phyloP scores from a whole-genome alignment of 495 filamentous ascomycete species.

The Penicillium fimorum region DNA sequence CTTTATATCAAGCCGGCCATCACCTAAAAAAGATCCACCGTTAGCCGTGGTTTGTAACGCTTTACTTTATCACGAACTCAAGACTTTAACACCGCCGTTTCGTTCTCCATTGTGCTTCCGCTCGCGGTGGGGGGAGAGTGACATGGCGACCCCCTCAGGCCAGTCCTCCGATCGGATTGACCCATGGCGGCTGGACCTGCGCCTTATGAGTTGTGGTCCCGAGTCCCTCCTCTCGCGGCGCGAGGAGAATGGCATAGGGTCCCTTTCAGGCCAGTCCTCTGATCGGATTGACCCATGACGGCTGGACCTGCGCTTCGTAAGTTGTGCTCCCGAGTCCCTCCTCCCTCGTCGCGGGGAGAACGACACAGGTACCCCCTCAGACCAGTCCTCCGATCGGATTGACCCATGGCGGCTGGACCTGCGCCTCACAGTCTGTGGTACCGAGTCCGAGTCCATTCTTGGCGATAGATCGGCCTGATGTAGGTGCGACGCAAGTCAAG shows the following conservation, averaged over 20 bases:
- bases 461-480: conserved; percentile 19
- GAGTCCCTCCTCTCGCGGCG: neutral
- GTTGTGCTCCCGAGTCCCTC: neutral
- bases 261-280: conserved; percentile 19
- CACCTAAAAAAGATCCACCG: conserved; percentile 9
- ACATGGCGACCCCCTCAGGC: conserved; percentile 9
- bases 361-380: conserved; percentile 1
- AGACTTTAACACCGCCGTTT: conserved; percentile 25
- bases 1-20: conserved; percentile 29
- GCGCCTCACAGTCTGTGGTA: neutral
- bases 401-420: conserved; percentile 2
- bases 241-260: neutral
- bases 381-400: conserved; percentile 21
- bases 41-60: neutral
- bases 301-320: conserved; percentile 3
- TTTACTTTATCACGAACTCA: conserved; percentile 12
- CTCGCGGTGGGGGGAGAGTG: neutral
- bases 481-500: neutral
- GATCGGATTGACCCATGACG: conserved; percentile 10
- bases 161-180: conserved; percentile 19
- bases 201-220: neutral
- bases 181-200: conserved; percentile 3
- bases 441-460: conserved; percentile 11
- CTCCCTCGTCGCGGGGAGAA: neutral
- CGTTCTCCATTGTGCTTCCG: conserved; percentile 18